Percentiles rank a stretch among this genome's conserved stretches.
Evolutionary conservation across 2,329 filamentous ascomycete species (phyloP).

Genomic region (Aspergillus puulaauensis): DNA sequence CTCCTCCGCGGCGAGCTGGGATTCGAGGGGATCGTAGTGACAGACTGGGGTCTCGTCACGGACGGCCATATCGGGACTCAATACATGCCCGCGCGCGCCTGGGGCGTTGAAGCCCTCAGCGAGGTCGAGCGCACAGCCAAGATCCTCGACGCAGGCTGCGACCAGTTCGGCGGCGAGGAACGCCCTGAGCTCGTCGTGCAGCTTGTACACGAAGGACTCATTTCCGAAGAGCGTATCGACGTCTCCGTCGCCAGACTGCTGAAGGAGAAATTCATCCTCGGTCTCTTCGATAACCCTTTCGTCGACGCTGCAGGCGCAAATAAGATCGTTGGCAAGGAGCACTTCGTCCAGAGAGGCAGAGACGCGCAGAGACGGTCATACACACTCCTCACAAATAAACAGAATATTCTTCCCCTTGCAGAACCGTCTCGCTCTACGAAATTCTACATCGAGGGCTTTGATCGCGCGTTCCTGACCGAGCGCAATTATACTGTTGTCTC

Average conservation of each 20-base stretch:
- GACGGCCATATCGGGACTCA: not conserved
- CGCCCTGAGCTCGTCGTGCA: not conserved
- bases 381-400: not conserved
- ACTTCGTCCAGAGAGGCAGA: not conserved
- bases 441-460: conserved; percentile 3
- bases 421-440: not conserved
- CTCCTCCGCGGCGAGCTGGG: not conserved
- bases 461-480: not conserved
- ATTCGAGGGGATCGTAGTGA: not conserved
- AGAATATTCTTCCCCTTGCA: not conserved
- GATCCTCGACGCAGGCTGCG: conserved; percentile 1
- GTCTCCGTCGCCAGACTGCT: not conserved
- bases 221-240: not conserved
- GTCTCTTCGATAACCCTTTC: conserved; percentile 1
- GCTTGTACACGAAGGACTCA: not conserved
- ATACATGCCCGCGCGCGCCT: not conserved
- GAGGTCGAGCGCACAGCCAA: not conserved
- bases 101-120: conserved; percentile 2
- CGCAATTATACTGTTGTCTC: not conserved
- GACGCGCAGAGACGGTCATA: not conserved
- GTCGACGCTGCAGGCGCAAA: not conserved
- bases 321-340: not conserved
- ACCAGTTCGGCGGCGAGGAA: conserved; percentile 8
- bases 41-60: conserved; percentile 6
- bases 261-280: not conserved